These are phyloP conservation scores for Globisporangium viniferum DNA, from an alignment of 352 stramenopile species.

Conservation along the genomic window DNA sequence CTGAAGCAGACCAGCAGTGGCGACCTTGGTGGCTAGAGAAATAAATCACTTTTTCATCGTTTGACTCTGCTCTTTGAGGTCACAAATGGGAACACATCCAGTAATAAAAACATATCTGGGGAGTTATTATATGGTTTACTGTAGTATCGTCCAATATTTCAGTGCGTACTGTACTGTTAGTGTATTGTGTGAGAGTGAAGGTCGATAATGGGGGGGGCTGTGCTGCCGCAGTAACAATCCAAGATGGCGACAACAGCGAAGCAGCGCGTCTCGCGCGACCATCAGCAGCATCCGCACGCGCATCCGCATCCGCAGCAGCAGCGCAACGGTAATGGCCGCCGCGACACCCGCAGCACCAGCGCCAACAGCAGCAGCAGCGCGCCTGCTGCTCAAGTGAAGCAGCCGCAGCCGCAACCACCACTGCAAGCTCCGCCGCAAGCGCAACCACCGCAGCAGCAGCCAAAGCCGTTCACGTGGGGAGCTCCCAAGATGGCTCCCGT, in stretches of 20 bases:
- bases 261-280: slow-evolving; percentile 7
- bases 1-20: neutral
- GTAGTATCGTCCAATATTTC: too few relatives aligned
- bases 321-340: neutral
- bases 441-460: slow-evolving; percentile 1
- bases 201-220: too few relatives aligned
- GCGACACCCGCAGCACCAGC: neutral
- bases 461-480: slow-evolving; percentile 16
- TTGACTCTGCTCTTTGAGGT: too few relatives aligned
- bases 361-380: neutral
- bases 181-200: too few relatives aligned
- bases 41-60: too few relatives aligned
- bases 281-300: neutral
- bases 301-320: neutral
- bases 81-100: too few relatives aligned
- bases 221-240: neutral
- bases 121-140: too few relatives aligned
- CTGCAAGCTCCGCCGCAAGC: neutral
- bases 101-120: too few relatives aligned
- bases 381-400: neutral
- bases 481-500: neutral
- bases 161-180: too few relatives aligned
- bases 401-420: neutral
- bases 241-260: slow-evolving; percentile 4
- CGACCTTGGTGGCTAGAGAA: neutral